phyloP scores from a whole-genome alignment of 768 basidiomycete species.

The Suillus subalutaceus region DNA sequence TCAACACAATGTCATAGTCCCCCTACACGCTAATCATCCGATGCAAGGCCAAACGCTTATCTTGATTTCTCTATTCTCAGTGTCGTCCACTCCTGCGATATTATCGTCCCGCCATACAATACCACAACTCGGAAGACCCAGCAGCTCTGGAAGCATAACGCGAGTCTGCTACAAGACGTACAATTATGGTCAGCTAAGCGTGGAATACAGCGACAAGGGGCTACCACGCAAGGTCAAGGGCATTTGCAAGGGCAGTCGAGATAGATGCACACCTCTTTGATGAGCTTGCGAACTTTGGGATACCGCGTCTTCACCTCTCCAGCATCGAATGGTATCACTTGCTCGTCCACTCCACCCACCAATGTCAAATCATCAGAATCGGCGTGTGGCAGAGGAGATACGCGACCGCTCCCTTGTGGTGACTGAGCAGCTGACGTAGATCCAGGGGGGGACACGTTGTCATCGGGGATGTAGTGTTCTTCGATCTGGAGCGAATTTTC shows the following conservation, averaged over 20 bases:
- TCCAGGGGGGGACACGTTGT: neutral
- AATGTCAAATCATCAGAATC: conserved; percentile 33
- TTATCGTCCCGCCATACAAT: conserved; percentile 1
- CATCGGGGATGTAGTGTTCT: neutral
- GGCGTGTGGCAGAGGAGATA: conserved; percentile 12
- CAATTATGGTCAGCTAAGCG: conserved; percentile 9
- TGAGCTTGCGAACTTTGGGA: conserved; percentile 16
- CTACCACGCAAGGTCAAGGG: neutral
- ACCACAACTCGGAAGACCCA: conserved; percentile 32
- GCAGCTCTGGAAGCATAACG: conserved; percentile 24
- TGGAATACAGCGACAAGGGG: conserved; percentile 10
- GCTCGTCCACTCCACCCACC: conserved; percentile 25
- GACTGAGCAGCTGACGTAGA: neutral
- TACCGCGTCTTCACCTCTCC: conserved; percentile 25
- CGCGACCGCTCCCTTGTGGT: conserved; percentile 1
- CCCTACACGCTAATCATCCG: neutral
- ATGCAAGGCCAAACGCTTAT: neutral
- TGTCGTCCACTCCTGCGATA: neutral
- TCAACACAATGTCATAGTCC: neutral
- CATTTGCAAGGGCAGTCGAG: neutral
- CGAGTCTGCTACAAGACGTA: conserved; percentile 4
- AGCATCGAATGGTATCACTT: conserved; percentile 17
- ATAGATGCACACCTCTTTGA: conserved; percentile 29
- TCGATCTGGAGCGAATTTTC: neutral
- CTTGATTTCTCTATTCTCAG: conserved; percentile 1